Percentiles rank a stretch among this genome's conserved stretches.
These are phyloP conservation scores for Hylodesmum podocarpum DNA, from an alignment of 306 rosid species.

Conservation along the genomic window DNA sequence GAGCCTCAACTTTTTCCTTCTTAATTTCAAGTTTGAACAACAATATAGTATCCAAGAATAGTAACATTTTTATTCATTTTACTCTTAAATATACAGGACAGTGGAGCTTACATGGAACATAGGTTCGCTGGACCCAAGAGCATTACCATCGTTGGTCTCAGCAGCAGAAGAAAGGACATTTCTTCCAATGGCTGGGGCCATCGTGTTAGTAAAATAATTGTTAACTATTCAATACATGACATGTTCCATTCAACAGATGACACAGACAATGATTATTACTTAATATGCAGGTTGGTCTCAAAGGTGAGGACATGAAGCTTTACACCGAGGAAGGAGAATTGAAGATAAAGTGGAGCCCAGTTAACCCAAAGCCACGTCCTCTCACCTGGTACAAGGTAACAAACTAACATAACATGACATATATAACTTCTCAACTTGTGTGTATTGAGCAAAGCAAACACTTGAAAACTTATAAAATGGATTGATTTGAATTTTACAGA, in stretches of 20 bases:
- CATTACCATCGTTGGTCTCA: conserved; percentile 58
- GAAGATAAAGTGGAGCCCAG: conserved; percentile 45
- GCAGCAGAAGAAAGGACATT: conserved; percentile 56
- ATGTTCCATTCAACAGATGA: not conserved
- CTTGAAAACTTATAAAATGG: no score
- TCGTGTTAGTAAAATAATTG: conserved; percentile 33
- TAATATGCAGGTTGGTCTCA: conserved; percentile 51
- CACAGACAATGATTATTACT: not conserved
- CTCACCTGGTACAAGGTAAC: conserved; percentile 81
- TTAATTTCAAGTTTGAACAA: not conserved
- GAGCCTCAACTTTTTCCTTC: conserved; percentile 19
- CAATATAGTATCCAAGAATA: not conserved
- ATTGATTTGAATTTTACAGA: conserved; percentile 32
- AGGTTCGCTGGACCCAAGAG: conserved; percentile 72
- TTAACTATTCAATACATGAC: not conserved
- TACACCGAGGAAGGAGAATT: conserved; percentile 55
- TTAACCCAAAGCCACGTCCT: conserved; percentile 26
- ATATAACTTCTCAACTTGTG: no score
- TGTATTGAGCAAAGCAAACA: no score
- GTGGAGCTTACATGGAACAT: conserved; percentile 97
- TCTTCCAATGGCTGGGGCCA: conserved; percentile 66
- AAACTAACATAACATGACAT: no score
- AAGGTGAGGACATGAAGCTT: conserved; percentile 46
- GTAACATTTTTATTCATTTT: not conserved
- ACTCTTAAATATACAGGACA: conserved; percentile 53